Base-by-base conservation (phyloP, 2,329 filamentous ascomycete genomes). In the Aspergillus pseudonomiae region DNA sequence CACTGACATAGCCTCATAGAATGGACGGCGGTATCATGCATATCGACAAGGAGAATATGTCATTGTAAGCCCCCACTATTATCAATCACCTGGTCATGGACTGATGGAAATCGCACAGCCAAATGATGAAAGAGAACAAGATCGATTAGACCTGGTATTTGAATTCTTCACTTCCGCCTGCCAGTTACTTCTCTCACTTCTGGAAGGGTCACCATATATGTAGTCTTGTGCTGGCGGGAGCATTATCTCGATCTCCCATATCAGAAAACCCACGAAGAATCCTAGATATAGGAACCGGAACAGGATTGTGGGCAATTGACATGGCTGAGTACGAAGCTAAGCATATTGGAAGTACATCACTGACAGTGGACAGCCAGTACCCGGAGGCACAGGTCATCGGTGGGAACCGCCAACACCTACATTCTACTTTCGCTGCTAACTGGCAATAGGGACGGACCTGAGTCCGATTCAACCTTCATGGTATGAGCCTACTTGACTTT, bases 221-320 rank as follows among this genome's bases (percentile, higher is more conserved):
- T 45, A 70, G 68, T 21, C 70, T 78, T 30, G 66, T 70, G 0
- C 60, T 77, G 34, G 70, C 70, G 21, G 71, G 73, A 30, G 72
- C 72, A 48, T 66, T 78, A 12, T 69, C 68, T 46, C 65, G 70
- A 14, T 71, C 75, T 9, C 76, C 78, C 1, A 70, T 78, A 28
- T 62, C 57, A 10, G 53, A 68, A 6, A 66, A 70, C 6, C 60
- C 69, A 1, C 65, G 67, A 32, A 70, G 67, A 19, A 69, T 74
- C 6, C 67, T 80, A n/a, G 77, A 79, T 65, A 65, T 82, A 6
- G 79, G 79, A 28, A 81, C 79, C 0, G 77, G 76, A 7, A 78
- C 75, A 1, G 76, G 76, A 5, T 74, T 75, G 2, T 79, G 78
- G 78, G 76, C 76, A 10, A 78, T 79, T n/a, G 75, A 79, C 48